Evolutionary conservation across 441 rosid genomes (phyloP).

Genomic region (Erodium chrysanthum): DNA sequence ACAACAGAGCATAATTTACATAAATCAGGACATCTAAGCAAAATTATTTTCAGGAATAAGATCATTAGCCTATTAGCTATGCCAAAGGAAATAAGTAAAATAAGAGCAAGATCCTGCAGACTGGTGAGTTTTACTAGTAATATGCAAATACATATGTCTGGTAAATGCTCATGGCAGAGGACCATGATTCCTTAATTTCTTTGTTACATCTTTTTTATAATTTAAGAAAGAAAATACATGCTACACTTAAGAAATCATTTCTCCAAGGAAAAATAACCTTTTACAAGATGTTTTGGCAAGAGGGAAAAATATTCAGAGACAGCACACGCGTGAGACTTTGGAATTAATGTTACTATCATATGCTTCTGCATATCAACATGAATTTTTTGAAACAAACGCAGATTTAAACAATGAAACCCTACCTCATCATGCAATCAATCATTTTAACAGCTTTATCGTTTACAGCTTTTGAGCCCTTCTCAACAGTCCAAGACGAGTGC

Average conservation of each 20-base stretch:
- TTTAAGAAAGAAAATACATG: neutral
- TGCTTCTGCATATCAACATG: neutral
- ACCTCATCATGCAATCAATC: slow-evolving; percentile 63
- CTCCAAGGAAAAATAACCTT: neutral
- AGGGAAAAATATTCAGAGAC: too few relatives aligned
- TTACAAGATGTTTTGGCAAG: too few relatives aligned
- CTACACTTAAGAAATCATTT: neutral
- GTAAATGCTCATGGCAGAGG: neutral
- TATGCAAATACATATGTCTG: too few relatives aligned
- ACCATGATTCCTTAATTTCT: too few relatives aligned
- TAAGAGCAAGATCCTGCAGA: neutral
- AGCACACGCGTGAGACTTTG: too few relatives aligned
- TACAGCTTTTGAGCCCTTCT: slow-evolving; percentile 21
- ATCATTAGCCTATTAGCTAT: neutral
- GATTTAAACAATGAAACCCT: slow-evolving; percentile 11
- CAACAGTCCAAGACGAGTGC: slow-evolving; percentile 38
- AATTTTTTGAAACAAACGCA: neutral
- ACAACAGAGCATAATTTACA: neutral
- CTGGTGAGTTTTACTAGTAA: neutral
- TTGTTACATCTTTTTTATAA: too few relatives aligned
- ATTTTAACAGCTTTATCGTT: slow-evolving; percentile 49
- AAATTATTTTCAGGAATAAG: neutral
- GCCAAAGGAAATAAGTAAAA: slow-evolving; percentile 1
- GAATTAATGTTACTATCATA: neutral
- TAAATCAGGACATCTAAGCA: neutral